phyloP scores from a whole-genome alignment of 805 yeast species.

The Vanderwaltozyma tropicalis region DNA sequence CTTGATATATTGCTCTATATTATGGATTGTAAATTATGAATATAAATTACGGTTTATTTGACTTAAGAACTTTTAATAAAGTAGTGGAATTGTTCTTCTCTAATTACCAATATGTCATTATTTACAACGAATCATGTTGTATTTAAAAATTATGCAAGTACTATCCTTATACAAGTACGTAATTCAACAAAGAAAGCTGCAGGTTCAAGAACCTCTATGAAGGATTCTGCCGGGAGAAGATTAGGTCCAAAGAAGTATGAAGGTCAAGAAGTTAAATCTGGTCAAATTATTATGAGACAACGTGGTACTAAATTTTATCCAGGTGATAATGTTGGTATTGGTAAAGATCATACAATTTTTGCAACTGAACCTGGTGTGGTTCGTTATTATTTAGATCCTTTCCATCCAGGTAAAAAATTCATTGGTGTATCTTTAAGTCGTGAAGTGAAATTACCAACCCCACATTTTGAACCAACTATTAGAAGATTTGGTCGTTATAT shows the following conservation, averaged over 20 bases:
- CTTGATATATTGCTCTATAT: too few relatives aligned
- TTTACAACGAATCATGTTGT: background rate
- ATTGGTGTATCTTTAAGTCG: slow-evolving; percentile 74
- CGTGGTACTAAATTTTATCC: slow-evolving; percentile 93
- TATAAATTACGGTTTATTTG: too few relatives aligned
- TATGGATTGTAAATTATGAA: too few relatives aligned
- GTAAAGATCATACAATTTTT: slow-evolving; percentile 85
- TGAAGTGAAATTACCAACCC: slow-evolving; percentile 63
- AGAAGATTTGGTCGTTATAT: slow-evolving; percentile 80
- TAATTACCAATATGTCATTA: background rate
- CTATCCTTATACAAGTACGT: slow-evolving; percentile 43
- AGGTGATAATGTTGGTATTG: slow-evolving; percentile 83
- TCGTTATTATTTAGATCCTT: slow-evolving; percentile 85
- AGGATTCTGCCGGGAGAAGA: slow-evolving; percentile 91
- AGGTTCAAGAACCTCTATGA: slow-evolving; percentile 88
- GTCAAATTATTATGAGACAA: slow-evolving; percentile 85
- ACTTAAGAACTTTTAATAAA: too few relatives aligned
- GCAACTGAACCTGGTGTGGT: slow-evolving; percentile 92
- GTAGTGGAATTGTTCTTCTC: too few relatives aligned
- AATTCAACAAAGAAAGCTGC: slow-evolving; percentile 89
- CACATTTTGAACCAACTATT: slow-evolving; percentile 80
- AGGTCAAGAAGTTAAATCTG: slow-evolving; percentile 60
- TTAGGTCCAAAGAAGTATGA: slow-evolving; percentile 85
- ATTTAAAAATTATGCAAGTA: background rate
- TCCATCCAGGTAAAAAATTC: slow-evolving; percentile 85